A percentile compares a stretch with the other conserved stretches of the same genome.
These are phyloP conservation scores for Trametes sp. DNA, from an alignment of 1,284 basidiomycete genomes.

Conservation along the genomic window DNA sequence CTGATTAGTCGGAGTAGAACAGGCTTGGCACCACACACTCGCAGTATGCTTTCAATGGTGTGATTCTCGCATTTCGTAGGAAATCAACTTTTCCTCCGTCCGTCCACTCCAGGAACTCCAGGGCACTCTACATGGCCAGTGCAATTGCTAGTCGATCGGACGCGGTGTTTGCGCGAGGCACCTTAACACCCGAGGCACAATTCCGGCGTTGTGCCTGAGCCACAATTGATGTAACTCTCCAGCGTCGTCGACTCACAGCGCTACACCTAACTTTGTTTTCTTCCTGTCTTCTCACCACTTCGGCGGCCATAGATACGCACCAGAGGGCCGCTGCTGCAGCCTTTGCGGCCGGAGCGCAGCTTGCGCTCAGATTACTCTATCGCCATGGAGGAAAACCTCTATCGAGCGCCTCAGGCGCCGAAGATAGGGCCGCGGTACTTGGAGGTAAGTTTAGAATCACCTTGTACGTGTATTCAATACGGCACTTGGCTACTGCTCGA, in stretches of 20 bases:
- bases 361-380: neutral
- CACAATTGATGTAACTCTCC: neutral
- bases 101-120: no score
- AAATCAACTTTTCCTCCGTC: no score
- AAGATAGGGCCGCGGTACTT: constrained; percentile 23
- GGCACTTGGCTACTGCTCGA: neutral
- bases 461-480: neutral
- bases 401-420: constrained; percentile 1
- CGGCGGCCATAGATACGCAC: neutral
- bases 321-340: neutral
- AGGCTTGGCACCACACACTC: no score
- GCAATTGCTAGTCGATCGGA: no score
- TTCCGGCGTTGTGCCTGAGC: neutral
- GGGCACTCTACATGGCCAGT: no score
- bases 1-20: no score
- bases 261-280: neutral
- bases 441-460: constrained; percentile 20
- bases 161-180: no score
- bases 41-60: no score
- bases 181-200: no score
- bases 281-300: neutral
- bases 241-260: neutral
- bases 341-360: neutral
- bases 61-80: no score
- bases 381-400: neutral